Evolutionary conservation across 768 basidiomycete genomes (phyloP), one percentile per base, ranked within the genome.

Genomic region (Leucosporidium scottii): DNA sequence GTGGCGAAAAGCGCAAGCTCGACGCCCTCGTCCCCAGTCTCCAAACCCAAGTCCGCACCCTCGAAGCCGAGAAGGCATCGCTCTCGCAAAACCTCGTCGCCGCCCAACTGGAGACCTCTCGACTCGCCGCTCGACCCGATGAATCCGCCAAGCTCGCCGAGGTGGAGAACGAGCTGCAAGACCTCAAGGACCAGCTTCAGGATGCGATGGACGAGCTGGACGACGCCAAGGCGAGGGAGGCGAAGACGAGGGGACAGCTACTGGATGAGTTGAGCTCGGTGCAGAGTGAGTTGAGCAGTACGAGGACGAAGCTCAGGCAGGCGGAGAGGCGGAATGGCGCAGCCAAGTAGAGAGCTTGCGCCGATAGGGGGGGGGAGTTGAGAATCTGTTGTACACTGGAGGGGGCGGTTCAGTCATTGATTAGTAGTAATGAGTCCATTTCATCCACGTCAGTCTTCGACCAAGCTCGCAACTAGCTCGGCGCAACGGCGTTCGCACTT

Each of bases 221-320:
- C 59, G 81, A 83, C 25, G 86, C 87, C 13, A 81, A 84, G 74
- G 86, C 84, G 31, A 88, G 93, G 76, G 90, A 93, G 75, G 88
- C 91, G 79, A 83, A 82, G 13, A 92, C 93, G 79, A 82, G 87
- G 71, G 85, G 91, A 64, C 87, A 87, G 39, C 76, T 99, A 63
- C 81, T 99, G 53, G 71, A 66, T 3, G 64, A 68, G 48, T 56
- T 72, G 51, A 59, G 50, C 39, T 51, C 57, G 8, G 67, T 39
- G 23, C 67, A 69, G 69, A 57, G 59, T 50, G 73, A 74, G 31
- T 59, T 65, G 2, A 57, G 61, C 13, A 28, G 49, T 9, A 49
- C 67, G 15, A 66, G 58, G 51, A 73, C 64, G 30, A 64, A 69
- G 63, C 50, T 73, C 10, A 55, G 71, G 59, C 65, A 67, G 44